Evolutionary conservation across 306 rosid species (phyloP).

Genomic region (Adenanthera pavonina): DNA sequence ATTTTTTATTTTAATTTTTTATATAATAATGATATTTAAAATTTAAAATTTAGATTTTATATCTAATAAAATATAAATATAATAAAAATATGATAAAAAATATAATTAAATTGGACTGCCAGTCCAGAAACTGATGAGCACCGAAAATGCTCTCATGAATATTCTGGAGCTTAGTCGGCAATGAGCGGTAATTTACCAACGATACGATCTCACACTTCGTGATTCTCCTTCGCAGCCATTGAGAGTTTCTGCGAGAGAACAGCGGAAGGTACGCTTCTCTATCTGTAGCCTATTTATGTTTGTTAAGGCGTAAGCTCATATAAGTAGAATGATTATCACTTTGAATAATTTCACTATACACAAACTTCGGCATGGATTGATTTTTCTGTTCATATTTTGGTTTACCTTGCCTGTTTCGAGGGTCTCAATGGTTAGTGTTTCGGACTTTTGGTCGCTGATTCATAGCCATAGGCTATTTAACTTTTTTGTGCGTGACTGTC

Average conservation of each 20-base stretch:
- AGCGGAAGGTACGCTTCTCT: conserved; percentile 27
- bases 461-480: background rate
- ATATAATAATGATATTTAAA: too few relatives aligned
- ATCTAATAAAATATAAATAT: too few relatives aligned
- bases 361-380: background rate
- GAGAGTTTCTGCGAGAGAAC: background rate
- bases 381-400: background rate
- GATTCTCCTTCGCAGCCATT: background rate
- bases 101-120: background rate
- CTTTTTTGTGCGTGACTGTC: background rate
- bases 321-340: background rate
- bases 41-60: too few relatives aligned
- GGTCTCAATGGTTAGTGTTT: background rate
- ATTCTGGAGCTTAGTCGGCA: conserved; percentile 33
- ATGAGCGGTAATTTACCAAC: background rate
- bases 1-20: too few relatives aligned
- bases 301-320: background rate
- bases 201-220: background rate
- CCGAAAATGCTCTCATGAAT: background rate
- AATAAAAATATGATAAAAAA: too few relatives aligned
- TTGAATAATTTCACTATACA: background rate
- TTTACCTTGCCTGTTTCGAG: background rate
- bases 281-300: background rate
- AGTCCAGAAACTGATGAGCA: too few relatives aligned
- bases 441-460: background rate